Percentiles rank a stretch among this genome's conserved stretches.
phyloP scores from a whole-genome alignment of 371 early-diverging fungal species.

The Capniomyces stellatus region DNA sequence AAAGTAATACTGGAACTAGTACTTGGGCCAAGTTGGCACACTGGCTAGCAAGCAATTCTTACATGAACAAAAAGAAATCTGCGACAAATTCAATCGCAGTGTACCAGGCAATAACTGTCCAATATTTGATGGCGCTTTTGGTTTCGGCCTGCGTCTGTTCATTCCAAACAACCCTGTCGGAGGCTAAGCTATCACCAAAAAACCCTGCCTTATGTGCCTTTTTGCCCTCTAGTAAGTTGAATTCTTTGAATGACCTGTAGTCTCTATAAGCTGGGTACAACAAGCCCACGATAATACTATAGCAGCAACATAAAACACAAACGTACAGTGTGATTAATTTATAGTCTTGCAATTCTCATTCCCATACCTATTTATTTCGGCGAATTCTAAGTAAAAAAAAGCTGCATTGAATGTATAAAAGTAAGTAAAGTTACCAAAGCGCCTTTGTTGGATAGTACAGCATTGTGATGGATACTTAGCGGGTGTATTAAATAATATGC shows the following conservation, averaged over 20 bases:
- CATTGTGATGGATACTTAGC: too few species aligned
- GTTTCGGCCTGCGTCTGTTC: not conserved
- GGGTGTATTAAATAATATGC: too few species aligned
- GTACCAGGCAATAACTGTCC: conserved; percentile 5
- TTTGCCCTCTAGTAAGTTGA: not conserved
- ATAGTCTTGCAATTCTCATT: too few species aligned
- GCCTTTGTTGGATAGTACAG: conserved; percentile 2
- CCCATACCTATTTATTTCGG: not conserved
- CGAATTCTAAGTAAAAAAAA: not conserved
- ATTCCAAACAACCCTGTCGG: not conserved
- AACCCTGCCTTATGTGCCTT: not conserved
- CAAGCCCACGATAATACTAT: not conserved
- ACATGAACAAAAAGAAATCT: conserved; percentile 2
- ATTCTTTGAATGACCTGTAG: not conserved
- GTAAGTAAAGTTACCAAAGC: conserved; percentile 1
- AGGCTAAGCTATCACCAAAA: not conserved
- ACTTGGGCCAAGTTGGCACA: too few species aligned
- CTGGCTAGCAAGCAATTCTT: too few species aligned
- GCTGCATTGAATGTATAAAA: not conserved
- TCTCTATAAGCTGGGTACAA: not conserved
- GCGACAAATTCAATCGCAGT: conserved; percentile 4
- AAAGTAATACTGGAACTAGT: too few species aligned
- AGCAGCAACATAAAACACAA: not conserved
- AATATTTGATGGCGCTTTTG: conserved; percentile 1
- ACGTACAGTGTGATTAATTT: not conserved